Percentiles rank a stretch among this genome's conserved stretches.
Evolutionary conservation across 2,329 filamentous ascomycete species (phyloP).

Genomic region (Beauveria scarabaeidicola): DNA sequence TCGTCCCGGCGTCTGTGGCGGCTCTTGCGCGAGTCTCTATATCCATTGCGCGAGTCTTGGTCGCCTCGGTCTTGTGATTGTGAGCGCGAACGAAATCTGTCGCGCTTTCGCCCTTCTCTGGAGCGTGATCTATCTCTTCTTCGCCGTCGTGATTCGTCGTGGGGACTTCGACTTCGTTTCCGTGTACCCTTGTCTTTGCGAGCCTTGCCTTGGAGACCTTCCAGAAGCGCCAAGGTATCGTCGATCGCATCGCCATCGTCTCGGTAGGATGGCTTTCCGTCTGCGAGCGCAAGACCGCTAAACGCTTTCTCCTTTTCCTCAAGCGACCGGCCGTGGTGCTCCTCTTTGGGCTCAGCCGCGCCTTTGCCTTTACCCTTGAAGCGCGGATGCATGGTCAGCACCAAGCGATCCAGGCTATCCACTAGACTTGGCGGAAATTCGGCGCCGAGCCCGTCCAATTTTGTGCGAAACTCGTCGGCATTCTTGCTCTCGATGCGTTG

Average conservation of each 20-base stretch:
- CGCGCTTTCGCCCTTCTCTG: constrained; percentile 30
- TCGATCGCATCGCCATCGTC: constrained; percentile 62
- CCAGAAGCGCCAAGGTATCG: constrained; percentile 86
- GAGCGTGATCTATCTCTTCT: constrained; percentile 33
- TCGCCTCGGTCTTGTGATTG: constrained; percentile 31
- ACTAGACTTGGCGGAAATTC: constrained; percentile 79
- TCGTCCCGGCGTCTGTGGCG: constrained; percentile 31
- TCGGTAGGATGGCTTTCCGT: constrained; percentile 47
- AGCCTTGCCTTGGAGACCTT: constrained; percentile 66
- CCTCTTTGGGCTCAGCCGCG: constrained; percentile 24
- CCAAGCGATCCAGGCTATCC: constrained; percentile 83
- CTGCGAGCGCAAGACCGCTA: constrained; percentile 78
- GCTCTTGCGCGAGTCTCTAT: constrained; percentile 23
- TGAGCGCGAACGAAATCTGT: constrained; percentile 29
- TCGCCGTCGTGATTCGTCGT: constrained; percentile 37
- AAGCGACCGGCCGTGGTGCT: constrained; percentile 35
- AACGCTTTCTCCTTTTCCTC: constrained; percentile 83
- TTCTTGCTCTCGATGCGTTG: constrained; percentile 70
- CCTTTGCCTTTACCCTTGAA: constrained; percentile 57
- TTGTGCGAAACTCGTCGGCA: constrained; percentile 65
- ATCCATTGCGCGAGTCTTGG: constrained; percentile 37
- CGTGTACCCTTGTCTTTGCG: constrained; percentile 39
- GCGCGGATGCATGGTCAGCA: constrained; percentile 84
- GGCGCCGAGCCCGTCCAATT: constrained; percentile 67
- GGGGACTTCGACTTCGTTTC: constrained; percentile 53